Conservation (phyloP, 108 stramenopile genomes). For the Pseudonitzschia multiseries region DNA sequence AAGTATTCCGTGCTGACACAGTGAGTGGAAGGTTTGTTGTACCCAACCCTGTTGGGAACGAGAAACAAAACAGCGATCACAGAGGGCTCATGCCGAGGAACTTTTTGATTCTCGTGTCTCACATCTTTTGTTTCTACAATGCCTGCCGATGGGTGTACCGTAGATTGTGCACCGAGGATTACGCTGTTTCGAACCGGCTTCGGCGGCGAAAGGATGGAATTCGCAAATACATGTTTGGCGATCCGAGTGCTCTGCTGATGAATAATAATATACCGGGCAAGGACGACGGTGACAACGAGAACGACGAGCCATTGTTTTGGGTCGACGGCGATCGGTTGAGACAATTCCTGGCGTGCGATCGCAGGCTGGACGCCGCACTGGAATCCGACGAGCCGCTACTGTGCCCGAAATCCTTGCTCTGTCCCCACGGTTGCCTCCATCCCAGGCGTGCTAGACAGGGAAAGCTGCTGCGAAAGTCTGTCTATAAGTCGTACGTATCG, state of each 20-base stretch:
- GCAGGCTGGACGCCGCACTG: slow-evolving; percentile 42
- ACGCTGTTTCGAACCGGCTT: slow-evolving; percentile 23
- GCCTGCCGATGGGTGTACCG: not conserved
- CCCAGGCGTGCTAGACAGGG: slow-evolving; percentile 52
- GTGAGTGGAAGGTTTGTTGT: slow-evolving; percentile 34
- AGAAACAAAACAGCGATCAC: too few species aligned
- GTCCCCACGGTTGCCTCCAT: slow-evolving; percentile 52
- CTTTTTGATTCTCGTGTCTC: not conserved
- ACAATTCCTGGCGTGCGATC: slow-evolving; percentile 53
- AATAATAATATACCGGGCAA: not conserved
- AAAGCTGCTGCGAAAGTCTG: slow-evolving; percentile 54
- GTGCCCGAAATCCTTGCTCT: slow-evolving; percentile 36
- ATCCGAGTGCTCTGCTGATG: slow-evolving; percentile 13
- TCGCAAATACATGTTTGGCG: slow-evolving; percentile 36
- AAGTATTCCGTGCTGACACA: slow-evolving; percentile 20
- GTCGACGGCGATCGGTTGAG: slow-evolving; percentile 51
- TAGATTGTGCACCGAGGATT: slow-evolving; percentile 40
- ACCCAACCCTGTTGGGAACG: too few species aligned
- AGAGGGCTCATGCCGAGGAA: too few species aligned
- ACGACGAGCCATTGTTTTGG: slow-evolving; percentile 37
- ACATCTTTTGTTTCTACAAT: not conserved
- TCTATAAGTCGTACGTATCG: slow-evolving; percentile 41
- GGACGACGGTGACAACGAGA: slow-evolving; percentile 7
- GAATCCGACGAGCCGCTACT: slow-evolving; percentile 33
- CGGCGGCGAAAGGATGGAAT: slow-evolving; percentile 33